Evolutionary conservation across 768 basidiomycete genomes (phyloP).

Genomic region (Amanita pallidorosea): DNA sequence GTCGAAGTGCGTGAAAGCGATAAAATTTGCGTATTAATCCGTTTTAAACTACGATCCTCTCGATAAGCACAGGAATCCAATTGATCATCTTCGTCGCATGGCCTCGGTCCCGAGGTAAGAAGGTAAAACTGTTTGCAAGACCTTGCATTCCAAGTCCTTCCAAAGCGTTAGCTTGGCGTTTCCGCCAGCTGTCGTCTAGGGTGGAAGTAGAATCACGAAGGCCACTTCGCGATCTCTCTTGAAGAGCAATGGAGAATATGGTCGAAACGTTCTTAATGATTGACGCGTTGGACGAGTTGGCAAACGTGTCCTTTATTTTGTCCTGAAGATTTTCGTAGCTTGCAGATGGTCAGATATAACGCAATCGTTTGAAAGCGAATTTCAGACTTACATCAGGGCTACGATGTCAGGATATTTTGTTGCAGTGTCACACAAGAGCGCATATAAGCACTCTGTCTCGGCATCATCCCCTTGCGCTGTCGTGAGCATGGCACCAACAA

Average conservation of each 20-base stretch:
- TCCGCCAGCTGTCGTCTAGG: slow-evolving; percentile 39
- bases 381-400: slow-evolving; percentile 51
- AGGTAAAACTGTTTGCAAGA: slow-evolving; percentile 61
- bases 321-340: slow-evolving; percentile 75
- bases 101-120: slow-evolving; percentile 44
- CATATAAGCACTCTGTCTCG: slow-evolving; percentile 75
- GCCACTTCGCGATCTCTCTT: slow-evolving; percentile 32
- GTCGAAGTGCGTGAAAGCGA: background rate
- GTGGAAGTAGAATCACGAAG: slow-evolving; percentile 53
- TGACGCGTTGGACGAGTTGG: slow-evolving; percentile 57
- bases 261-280: slow-evolving; percentile 67
- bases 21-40: background rate
- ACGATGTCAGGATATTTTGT: slow-evolving; percentile 61
- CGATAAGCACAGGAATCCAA: slow-evolving; percentile 51
- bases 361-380: background rate
- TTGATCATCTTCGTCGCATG: slow-evolving; percentile 57
- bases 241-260: slow-evolving; percentile 61
- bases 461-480: slow-evolving; percentile 71
- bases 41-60: slow-evolving; percentile 5
- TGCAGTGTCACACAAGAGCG: slow-evolving; percentile 63
- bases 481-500: slow-evolving; percentile 63
- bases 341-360: slow-evolving; percentile 5
- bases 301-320: slow-evolving; percentile 61
- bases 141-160: slow-evolving; percentile 70
- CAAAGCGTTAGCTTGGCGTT: slow-evolving; percentile 40